These are phyloP conservation scores for Neurospora sp. DNA, from an alignment of 495 filamentous ascomycete species.

Conservation along the genomic window DNA sequence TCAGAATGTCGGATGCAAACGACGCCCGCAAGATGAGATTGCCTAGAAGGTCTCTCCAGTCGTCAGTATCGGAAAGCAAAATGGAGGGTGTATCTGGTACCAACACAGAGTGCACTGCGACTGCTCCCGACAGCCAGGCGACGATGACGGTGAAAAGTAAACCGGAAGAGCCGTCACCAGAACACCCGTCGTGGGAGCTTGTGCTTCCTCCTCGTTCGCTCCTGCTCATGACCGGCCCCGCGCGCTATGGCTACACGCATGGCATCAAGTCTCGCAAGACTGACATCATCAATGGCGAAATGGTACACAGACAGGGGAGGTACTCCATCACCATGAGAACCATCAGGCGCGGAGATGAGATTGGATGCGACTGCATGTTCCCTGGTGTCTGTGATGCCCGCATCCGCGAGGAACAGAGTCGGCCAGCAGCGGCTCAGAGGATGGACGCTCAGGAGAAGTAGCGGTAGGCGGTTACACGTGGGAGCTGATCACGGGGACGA, in stretches of 20 bases:
- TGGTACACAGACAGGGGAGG: constrained; percentile 14
- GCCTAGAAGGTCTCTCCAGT: constrained; percentile 17
- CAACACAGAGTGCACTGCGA: not conserved
- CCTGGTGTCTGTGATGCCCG: constrained; percentile 24
- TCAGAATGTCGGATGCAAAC: constrained; percentile 17
- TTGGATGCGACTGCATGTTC: constrained; percentile 17
- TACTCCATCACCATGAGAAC: constrained; percentile 25
- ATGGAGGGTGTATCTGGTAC: not conserved
- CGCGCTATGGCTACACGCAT: constrained; percentile 23
- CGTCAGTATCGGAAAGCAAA: not conserved
- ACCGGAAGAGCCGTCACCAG: not conserved
- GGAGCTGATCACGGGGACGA: not conserved
- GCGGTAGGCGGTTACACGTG: not conserved
- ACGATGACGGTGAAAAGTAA: not conserved
- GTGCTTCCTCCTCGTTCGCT: constrained; percentile 18
- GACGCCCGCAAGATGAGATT: constrained; percentile 23
- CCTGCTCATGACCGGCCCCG: constrained; percentile 19
- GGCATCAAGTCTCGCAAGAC: constrained; percentile 22
- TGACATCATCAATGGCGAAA: constrained; percentile 14
- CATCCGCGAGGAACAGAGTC: constrained; percentile 15
- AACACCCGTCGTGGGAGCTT: constrained; percentile 15
- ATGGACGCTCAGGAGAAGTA: not conserved
- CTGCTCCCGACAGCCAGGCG: not conserved
- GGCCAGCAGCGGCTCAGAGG: not conserved
- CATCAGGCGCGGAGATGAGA: constrained; percentile 9